Base-by-base conservation (phyloP, 805 yeast genomes). In the Barnettozyma pratensis region DNA sequence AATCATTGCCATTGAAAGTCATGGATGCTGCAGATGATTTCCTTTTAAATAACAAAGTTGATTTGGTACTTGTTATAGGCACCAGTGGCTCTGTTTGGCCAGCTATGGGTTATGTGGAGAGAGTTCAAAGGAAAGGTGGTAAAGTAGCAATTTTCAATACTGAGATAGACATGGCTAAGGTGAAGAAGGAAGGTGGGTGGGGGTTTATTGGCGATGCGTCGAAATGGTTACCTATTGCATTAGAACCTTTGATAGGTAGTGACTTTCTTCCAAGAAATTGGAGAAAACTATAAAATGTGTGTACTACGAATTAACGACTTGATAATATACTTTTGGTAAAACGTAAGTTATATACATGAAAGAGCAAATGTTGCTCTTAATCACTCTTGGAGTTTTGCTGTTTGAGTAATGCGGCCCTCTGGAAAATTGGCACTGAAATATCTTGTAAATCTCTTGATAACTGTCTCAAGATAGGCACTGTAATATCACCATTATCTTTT, bases 71-170 rank as follows among this genome's bases (percentile, higher is more conserved):
- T 44, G 95, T 90, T 12, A 79, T 90, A 7, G 97, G 97, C 2
- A 87, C 96, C 2, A 83, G 91, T 32, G 88, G 92, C 5, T 72
- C 82, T 0, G 90, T 86, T 3, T 90, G 95, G 83, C 97, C 97
- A 4, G 96, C 96, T 4, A 89, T 91, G 52, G 87, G 96, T 10
- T 90, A 87, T 62, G 91, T 90, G 27, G 95, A 89, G 52, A 71
- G 90, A 53, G 87, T 87, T 2, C 70, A 70, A 52, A 72, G 72
- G 50, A 80, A 80, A 48, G 95, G 95, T 5, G 96, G 96, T 1
- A 80, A 80, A 53, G 84, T 88, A 19, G 96, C 96, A 1, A 77
- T 90, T 0, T 90, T 90, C 68, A 88, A 90, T 61, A 84, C 83
- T 1, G 89, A 81, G 44, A 74, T 76, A 25, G 82, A 77, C 11